Evolutionary conservation across 2,329 filamentous ascomycete species (phyloP).

Genomic region (Trichophyton rubrum): DNA sequence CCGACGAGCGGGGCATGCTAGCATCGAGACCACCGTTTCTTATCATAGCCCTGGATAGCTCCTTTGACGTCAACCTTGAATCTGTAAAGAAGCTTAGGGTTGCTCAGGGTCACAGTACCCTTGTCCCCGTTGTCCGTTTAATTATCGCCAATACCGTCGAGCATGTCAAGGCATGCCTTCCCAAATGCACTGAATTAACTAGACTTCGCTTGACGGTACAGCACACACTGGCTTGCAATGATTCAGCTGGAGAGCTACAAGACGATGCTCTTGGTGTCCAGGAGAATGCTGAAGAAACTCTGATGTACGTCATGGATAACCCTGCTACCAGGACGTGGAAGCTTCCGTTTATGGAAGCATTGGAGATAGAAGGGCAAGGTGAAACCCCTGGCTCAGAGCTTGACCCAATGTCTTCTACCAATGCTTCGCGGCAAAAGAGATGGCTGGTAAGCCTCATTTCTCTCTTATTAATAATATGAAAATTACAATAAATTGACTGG

Average conservation of each 20-base stretch:
- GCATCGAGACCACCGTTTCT: constrained; percentile 25
- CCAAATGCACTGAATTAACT: constrained; percentile 24
- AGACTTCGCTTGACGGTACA: constrained; percentile 25
- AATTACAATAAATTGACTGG: constrained; percentile 11
- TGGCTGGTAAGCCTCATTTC: constrained; percentile 15
- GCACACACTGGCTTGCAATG: constrained; percentile 22
- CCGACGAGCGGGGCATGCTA: constrained; percentile 21
- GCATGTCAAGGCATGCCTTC: constrained; percentile 34
- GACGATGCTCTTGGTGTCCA: constrained; percentile 30
- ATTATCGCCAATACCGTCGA: constrained; percentile 36
- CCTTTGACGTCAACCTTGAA: constrained; percentile 30
- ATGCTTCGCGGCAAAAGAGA: constrained; percentile 19
- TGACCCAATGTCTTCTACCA: constrained; percentile 13
- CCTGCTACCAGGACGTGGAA: constrained; percentile 28
- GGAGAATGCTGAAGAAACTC: constrained; percentile 30
- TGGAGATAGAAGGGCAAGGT: constrained; percentile 23
- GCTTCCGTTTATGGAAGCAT: constrained; percentile 26
- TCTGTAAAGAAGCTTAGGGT: constrained; percentile 9
- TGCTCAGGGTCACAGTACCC: constrained; percentile 17
- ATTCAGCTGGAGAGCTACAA: constrained; percentile 30
- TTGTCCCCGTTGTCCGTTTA: constrained; percentile 34
- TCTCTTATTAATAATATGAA: not conserved
- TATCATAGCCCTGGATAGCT: constrained; percentile 35
- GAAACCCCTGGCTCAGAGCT: constrained; percentile 15
- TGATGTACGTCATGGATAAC: constrained; percentile 24